Percentiles rank a stretch among this genome's conserved stretches.
Evolutionary conservation across 352 stramenopile genomes (phyloP).

Genomic region (Phytophthora ramorum): DNA sequence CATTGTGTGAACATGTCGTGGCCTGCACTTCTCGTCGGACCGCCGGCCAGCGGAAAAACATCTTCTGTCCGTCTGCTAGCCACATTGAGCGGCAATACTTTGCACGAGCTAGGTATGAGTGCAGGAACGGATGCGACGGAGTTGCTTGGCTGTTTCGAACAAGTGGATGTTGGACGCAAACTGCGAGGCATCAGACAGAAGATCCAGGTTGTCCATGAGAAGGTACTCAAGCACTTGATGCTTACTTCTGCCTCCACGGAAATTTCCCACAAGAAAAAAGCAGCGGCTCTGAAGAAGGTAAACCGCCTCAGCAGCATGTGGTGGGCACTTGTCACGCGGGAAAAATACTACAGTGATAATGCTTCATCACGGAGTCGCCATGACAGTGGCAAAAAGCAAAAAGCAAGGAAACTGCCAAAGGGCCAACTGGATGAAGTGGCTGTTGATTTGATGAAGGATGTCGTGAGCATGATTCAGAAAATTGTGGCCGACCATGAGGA

Average conservation of each 20-base stretch:
- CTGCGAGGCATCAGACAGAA: conserved; percentile 72
- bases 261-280: conserved; percentile 38
- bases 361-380: neutral
- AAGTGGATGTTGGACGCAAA: conserved; percentile 94
- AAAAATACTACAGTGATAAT: conserved; percentile 49
- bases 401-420: conserved; percentile 65
- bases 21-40: conserved; percentile 96
- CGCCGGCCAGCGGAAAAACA: conserved; percentile 88
- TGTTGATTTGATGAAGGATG: conserved; percentile 59
- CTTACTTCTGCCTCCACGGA: conserved; percentile 30
- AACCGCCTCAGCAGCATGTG: conserved; percentile 54
- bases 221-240: conserved; percentile 47
- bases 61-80: conserved; percentile 78
- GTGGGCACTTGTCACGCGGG: conserved; percentile 55
- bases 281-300: conserved; percentile 38
- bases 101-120: conserved; percentile 97
- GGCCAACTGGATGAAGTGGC: conserved; percentile 67
- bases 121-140: conserved; percentile 99
- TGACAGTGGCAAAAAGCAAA: conserved; percentile 21
- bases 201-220: conserved; percentile 53
- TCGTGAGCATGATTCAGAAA: conserved; percentile 47
- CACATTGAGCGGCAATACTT: conserved; percentile 72
- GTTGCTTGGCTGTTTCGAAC: conserved; percentile 99
- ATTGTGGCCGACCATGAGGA: conserved; percentile 14
- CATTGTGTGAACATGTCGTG: conserved; percentile 97